A percentile compares a stretch with the other conserved stretches of the same genome.
phyloP scores from a whole-genome alignment of 2,329 filamentous ascomycete species.

The Xylariaceae sp. region DNA sequence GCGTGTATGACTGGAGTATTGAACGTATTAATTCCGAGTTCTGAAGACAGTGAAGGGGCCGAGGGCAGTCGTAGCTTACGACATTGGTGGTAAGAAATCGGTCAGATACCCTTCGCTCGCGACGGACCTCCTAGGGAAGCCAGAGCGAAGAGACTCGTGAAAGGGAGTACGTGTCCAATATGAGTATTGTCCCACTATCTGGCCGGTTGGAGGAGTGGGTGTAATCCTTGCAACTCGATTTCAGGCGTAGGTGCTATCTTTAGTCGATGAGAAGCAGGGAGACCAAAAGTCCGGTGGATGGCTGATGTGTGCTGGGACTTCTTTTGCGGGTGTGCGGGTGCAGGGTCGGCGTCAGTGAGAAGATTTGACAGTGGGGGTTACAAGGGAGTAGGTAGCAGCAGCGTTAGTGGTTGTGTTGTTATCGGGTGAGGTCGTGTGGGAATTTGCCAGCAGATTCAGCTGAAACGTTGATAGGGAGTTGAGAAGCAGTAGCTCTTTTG shows the following conservation, averaged over 20 bases:
- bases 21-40: slow-evolving; percentile 24
- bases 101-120: slow-evolving; percentile 51
- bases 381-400: neutral
- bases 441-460: slow-evolving; percentile 19
- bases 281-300: slow-evolving; percentile 5
- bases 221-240: slow-evolving; percentile 1
- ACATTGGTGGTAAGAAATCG: slow-evolving; percentile 48
- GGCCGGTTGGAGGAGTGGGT: slow-evolving; percentile 8
- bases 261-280: slow-evolving; percentile 2
- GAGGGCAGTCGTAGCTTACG: slow-evolving; percentile 45
- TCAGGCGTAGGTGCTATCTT: slow-evolving; percentile 6
- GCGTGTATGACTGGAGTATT: slow-evolving; percentile 25
- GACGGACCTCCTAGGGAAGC: slow-evolving; percentile 53
- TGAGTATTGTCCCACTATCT: slow-evolving; percentile 8
- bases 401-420: neutral
- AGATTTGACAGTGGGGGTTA: slow-evolving; percentile 11
- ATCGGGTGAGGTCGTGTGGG: neutral
- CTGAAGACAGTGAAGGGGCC: slow-evolving; percentile 22
- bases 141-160: slow-evolving; percentile 48
- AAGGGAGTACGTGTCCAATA: slow-evolving; percentile 2
- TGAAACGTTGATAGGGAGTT: slow-evolving; percentile 19
- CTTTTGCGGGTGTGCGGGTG: no score
- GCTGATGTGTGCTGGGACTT: neutral
- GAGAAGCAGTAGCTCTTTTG: slow-evolving; percentile 10
- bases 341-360: slow-evolving; percentile 8